These are phyloP conservation scores for Exophiala spinifera DNA, from an alignment of 2,329 filamentous ascomycete genomes.

Conservation along the genomic window DNA sequence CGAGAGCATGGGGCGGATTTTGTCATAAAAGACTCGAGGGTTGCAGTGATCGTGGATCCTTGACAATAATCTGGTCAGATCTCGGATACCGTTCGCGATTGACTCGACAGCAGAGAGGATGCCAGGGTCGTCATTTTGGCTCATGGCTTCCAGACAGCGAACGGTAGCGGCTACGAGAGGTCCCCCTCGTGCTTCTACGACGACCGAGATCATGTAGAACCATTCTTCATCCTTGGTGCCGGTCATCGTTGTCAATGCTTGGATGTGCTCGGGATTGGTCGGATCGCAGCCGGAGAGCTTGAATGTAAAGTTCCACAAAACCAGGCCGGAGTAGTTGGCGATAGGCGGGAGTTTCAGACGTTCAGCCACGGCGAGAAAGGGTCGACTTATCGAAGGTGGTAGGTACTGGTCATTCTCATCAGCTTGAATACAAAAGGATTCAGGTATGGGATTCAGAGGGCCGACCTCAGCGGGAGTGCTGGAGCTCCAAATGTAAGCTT, in stretches of 20 bases:
- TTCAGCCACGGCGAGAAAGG: slow-evolving; percentile 37
- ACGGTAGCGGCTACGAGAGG: too few relatives aligned
- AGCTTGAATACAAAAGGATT: too few relatives aligned
- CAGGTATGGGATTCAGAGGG: too few relatives aligned
- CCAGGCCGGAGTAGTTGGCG: slow-evolving; percentile 44
- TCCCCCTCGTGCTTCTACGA: slow-evolving; percentile 56
- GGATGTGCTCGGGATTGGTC: slow-evolving; percentile 38
- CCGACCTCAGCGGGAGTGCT: slow-evolving; percentile 67
- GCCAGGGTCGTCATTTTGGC: too few relatives aligned
- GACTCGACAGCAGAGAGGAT: too few relatives aligned
- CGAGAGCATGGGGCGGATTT: slow-evolving; percentile 50
- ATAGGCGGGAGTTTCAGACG: slow-evolving; percentile 40
- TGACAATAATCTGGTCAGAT: too few relatives aligned
- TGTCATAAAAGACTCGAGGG: slow-evolving; percentile 50
- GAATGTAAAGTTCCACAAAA: slow-evolving; percentile 40
- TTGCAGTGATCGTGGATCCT: too few relatives aligned
- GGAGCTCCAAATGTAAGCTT: slow-evolving; percentile 83
- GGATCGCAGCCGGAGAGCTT: slow-evolving; percentile 29
- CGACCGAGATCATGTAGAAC: slow-evolving; percentile 53
- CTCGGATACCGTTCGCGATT: too few relatives aligned
- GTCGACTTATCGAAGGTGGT: slow-evolving; percentile 37
- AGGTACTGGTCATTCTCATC: too few relatives aligned
- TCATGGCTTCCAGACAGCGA: too few relatives aligned
- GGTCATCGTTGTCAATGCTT: slow-evolving; percentile 37
- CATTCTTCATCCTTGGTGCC: slow-evolving; percentile 42